These are phyloP conservation scores for Annulohypoxylon nitens DNA, from an alignment of 495 filamentous ascomycete species.

Conservation along the genomic window DNA sequence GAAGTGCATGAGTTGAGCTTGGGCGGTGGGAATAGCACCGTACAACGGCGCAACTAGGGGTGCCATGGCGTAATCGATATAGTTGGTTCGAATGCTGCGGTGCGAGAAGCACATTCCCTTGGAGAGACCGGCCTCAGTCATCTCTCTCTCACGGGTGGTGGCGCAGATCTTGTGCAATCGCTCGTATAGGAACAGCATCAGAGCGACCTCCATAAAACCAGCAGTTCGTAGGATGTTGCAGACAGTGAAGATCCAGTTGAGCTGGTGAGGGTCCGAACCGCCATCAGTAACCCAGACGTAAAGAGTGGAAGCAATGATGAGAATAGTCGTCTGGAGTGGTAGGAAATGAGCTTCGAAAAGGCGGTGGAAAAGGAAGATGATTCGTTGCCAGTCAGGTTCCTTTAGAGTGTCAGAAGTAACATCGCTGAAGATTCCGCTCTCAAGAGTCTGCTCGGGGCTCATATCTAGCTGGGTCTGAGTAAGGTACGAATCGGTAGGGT, in stretches of 20 bases:
- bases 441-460: slow-evolving; percentile 53
- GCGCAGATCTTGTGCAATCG: slow-evolving; percentile 70
- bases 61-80: slow-evolving; percentile 68
- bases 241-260: slow-evolving; percentile 66
- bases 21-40: slow-evolving; percentile 70
- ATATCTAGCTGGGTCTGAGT: slow-evolving; percentile 59
- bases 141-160: slow-evolving; percentile 69
- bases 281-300: slow-evolving; percentile 65
- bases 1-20: slow-evolving; percentile 75
- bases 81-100: slow-evolving; percentile 65
- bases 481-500: slow-evolving; percentile 61
- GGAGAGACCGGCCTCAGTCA: slow-evolving; percentile 69
- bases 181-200: slow-evolving; percentile 73
- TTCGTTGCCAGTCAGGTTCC: slow-evolving; percentile 60
- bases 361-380: slow-evolving; percentile 66
- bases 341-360: slow-evolving; percentile 79
- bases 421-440: slow-evolving; percentile 64
- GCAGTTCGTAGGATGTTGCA: slow-evolving; percentile 69
- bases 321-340: slow-evolving; percentile 71
- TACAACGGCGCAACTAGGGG: slow-evolving; percentile 72
- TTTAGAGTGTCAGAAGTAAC: slow-evolving; percentile 60
- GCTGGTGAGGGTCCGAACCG: slow-evolving; percentile 60
- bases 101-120: slow-evolving; percentile 71
- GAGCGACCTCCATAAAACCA: slow-evolving; percentile 70
- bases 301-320: slow-evolving; percentile 69